Base-by-base conservation (phyloP, 2,329 filamentous ascomycete species). In the Epicoccum nigrum region DNA sequence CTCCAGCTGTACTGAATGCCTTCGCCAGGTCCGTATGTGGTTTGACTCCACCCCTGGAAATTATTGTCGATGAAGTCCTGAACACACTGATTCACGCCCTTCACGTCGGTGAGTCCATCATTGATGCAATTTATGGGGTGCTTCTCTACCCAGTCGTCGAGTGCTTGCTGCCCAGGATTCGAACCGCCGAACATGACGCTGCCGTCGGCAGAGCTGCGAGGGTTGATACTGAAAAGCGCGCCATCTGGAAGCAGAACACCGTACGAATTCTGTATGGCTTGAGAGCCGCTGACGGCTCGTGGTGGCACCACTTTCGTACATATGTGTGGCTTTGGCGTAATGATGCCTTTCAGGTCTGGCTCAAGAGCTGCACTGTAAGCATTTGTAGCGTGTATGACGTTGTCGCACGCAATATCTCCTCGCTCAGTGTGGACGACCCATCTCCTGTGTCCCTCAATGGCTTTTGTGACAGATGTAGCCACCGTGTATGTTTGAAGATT, bases 161-260 rank as follows among this genome's bases (percentile, higher is more conserved):
- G 58, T 37, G 62, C 50, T 25, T 59, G 55, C 38, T 72, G 69
- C 2, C 70, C 68, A 21, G 67, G 63, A 33, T 70, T 71, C 1
- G 59, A 65, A 4, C 69, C 69, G 2, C 69, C 68, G 31, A 73
- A 68, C 62, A 72, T 59, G 7, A 71, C 50, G 16, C 65, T 59
- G 8, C 68, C 69, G 35, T 73, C 68, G 3, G 63, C 47, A 7
- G 56, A 58, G 16, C 56, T 65, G 11, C 70, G 67, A 11, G 69
- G 64, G 39, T 73, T 73, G 50, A 73, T 71, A 33, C 62, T 70
- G 43, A 71, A 64, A 0, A 72, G 40, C 0, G 40, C 68, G 0
- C 69, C 68, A 13, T 66, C 55, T 1, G 65, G 57, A 7, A 71
- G 56, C 4, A 72, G 53, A 11, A 72, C 58, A 8, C 64, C 67